phyloP scores from a whole-genome alignment of 2,329 filamentous ascomycete genomes.

The Calonectria crousiana region DNA sequence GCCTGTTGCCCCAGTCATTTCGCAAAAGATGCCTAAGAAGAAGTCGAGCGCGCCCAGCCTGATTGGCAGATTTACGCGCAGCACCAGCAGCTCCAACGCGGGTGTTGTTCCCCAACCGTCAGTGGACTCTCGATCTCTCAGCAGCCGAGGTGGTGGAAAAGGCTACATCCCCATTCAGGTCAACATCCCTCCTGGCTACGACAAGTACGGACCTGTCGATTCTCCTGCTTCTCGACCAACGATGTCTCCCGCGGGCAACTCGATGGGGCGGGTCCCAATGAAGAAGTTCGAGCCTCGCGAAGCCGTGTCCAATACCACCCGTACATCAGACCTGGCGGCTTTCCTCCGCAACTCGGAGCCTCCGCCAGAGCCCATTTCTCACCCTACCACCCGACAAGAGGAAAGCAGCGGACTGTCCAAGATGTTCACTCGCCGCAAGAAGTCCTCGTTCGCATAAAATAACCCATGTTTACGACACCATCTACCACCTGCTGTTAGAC shows the following conservation, averaged over 20 bases:
- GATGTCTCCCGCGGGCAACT: constrained; percentile 37
- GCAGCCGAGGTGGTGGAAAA: constrained; percentile 52
- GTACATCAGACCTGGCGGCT: constrained; percentile 77
- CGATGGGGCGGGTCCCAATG: constrained; percentile 61
- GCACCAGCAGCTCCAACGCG: constrained; percentile 47
- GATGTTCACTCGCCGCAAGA: constrained; percentile 65
- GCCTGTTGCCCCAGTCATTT: constrained; percentile 52
- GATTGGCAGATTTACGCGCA: constrained; percentile 68
- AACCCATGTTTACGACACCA: constrained; percentile 27
- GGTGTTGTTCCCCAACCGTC: constrained; percentile 41
- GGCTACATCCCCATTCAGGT: constrained; percentile 68
- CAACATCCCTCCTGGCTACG: constrained; percentile 59
- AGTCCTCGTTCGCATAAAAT: constrained; percentile 50
- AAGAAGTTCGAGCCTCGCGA: constrained; percentile 71
- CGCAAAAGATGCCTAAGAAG: constrained; percentile 65
- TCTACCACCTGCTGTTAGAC: constrained; percentile 32
- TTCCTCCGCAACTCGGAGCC: constrained; percentile 79
- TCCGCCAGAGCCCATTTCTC: constrained; percentile 56
- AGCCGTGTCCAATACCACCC: constrained; percentile 60
- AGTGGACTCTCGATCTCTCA: constrained; percentile 51
- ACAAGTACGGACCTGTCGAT: constrained; percentile 54
- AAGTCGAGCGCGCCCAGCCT: constrained; percentile 73
- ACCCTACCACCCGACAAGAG: constrained; percentile 51
- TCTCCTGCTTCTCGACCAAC: constrained; percentile 34
- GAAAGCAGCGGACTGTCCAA: constrained; percentile 58